Evolutionary conservation across 345 rosid genomes (phyloP).

Genomic region (Eucalyptus rudis): DNA sequence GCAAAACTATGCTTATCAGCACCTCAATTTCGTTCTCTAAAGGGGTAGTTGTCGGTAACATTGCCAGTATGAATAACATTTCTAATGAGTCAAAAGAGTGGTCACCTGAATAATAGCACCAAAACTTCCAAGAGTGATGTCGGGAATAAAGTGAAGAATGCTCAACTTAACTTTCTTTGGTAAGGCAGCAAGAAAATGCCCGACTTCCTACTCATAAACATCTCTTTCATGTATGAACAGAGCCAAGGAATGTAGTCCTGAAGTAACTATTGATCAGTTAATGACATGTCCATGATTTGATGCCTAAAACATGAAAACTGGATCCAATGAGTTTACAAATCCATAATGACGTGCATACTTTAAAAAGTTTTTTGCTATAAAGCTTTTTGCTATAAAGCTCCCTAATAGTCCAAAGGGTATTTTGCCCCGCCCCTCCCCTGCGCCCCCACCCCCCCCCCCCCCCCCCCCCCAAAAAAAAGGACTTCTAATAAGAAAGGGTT

Average conservation of each 20-base stretch:
- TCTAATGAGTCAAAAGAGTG: background rate
- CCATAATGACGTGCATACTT: background rate
- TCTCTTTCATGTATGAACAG: background rate
- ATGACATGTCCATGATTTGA: background rate
- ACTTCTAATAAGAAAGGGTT: background rate
- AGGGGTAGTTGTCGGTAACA: background rate
- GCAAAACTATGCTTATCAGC: background rate
- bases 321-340: background rate
- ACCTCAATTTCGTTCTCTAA: background rate
- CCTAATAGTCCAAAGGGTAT: background rate
- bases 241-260: background rate
- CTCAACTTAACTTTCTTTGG: slow-evolving; percentile 88
- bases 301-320: background rate
- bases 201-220: slow-evolving; percentile 56
- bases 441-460: too few species aligned
- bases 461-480: background rate
- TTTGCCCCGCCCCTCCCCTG: background rate
- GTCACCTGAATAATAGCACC: slow-evolving; percentile 91
- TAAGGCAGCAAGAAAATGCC: slow-evolving; percentile 79
- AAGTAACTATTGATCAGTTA: background rate
- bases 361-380: background rate
- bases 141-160: slow-evolving; percentile 86
- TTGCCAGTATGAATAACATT: background rate
- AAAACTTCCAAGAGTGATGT: slow-evolving; percentile 94
- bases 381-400: background rate